These are phyloP conservation scores for Neurospora cerealis DNA, from an alignment of 495 filamentous ascomycete species.

Conservation along the genomic window DNA sequence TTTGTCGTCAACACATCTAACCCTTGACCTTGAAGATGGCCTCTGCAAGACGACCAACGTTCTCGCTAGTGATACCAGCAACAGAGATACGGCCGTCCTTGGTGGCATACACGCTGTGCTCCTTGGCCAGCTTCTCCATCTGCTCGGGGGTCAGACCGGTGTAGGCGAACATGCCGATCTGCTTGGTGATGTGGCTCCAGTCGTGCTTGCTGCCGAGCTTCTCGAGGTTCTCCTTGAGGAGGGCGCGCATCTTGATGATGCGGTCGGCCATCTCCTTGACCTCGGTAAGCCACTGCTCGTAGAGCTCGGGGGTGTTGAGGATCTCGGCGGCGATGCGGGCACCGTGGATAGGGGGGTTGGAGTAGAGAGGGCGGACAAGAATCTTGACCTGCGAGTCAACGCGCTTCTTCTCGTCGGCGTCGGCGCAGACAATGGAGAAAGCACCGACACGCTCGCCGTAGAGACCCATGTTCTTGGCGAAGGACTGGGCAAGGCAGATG, in stretches of 20 bases:
- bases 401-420: constrained; percentile 85
- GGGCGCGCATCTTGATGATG: constrained; percentile 93
- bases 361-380: constrained; percentile 92
- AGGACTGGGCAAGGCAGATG: constrained; percentile 82
- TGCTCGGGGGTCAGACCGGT: constrained; percentile 87
- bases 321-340: constrained; percentile 90
- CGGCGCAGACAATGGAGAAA: constrained; percentile 82
- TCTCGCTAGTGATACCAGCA: constrained; percentile 86
- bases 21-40: constrained; percentile 87
- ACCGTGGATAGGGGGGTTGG: constrained; percentile 93
- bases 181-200: constrained; percentile 96
- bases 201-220: constrained; percentile 89
- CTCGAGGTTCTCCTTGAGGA: constrained; percentile 89
- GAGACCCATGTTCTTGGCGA: constrained; percentile 99
- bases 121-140: constrained; percentile 86
- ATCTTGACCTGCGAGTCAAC: constrained; percentile 98
- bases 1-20: constrained; percentile 16
- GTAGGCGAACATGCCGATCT: constrained; percentile 99
- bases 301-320: constrained; percentile 75
- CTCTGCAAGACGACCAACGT: constrained; percentile 89
- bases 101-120: constrained; percentile 97
- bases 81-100: constrained; percentile 97
- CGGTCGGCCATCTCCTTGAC: constrained; percentile 99
- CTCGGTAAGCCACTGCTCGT: constrained; percentile 90
- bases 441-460: constrained; percentile 98